phyloP scores from a whole-genome alignment of 2,329 filamentous ascomycete species.

The Penicillium sp. region DNA sequence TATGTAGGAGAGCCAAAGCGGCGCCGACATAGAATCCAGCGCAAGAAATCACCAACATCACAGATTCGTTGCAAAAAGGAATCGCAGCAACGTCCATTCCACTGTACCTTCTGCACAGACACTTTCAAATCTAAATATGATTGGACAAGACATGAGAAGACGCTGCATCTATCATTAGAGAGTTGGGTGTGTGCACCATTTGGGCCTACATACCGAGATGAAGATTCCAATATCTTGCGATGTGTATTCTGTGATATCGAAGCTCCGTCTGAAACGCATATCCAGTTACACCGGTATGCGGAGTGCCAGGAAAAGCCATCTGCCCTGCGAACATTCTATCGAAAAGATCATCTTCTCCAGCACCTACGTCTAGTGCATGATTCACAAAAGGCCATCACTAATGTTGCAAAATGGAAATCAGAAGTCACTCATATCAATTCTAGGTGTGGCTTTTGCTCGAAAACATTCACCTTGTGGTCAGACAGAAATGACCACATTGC shows the following conservation, averaged over 20 bases:
- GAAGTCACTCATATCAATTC: constrained; percentile 2
- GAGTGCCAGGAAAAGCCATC: constrained; percentile 58
- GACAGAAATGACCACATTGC: constrained; percentile 42
- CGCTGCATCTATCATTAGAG: constrained; percentile 51
- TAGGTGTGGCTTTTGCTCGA: constrained; percentile 1
- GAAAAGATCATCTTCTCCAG: constrained; percentile 62
- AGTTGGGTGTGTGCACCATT: constrained; percentile 58
- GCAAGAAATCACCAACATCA: not conserved
- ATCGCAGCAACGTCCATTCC: constrained; percentile 29
- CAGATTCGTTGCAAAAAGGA: not conserved
- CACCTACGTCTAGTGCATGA: constrained; percentile 61
- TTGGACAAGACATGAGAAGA: constrained; percentile 54
- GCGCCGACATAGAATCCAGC: constrained; percentile 38
- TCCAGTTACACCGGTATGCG: constrained; percentile 57
- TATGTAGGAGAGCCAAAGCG: constrained; percentile 52
- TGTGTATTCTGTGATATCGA: constrained; percentile 56
- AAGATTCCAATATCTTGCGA: not conserved
- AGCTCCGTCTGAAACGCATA: constrained; percentile 53
- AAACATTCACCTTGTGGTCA: not conserved
- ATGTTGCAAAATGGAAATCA: constrained; percentile 1
- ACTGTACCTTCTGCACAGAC: constrained; percentile 55
- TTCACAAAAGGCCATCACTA: constrained; percentile 43
- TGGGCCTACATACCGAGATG: constrained; percentile 48
- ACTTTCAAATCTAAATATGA: constrained; percentile 53
- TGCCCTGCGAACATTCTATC: constrained; percentile 60